phyloP scores from a whole-genome alignment of 2,329 filamentous ascomycete species.

The Calonectria montana region DNA sequence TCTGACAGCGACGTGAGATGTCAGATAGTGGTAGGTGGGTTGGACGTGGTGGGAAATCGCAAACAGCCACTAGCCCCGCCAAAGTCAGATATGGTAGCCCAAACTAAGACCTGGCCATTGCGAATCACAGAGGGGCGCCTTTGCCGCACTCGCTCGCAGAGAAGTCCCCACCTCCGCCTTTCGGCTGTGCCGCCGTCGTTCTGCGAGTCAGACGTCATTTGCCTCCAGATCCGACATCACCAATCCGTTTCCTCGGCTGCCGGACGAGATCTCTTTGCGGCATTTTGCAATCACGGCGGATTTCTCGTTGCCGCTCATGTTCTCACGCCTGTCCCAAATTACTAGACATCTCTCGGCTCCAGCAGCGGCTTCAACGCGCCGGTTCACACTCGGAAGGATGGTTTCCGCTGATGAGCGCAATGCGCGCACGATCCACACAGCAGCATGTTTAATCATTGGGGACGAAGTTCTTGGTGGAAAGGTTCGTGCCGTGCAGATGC shows the following conservation, averaged over 20 bases:
- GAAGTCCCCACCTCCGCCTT: conserved; percentile 21
- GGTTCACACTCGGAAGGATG: conserved; percentile 50
- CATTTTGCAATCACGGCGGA: conserved; percentile 1
- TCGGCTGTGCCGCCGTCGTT: conserved; percentile 17
- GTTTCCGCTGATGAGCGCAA: conserved; percentile 64
- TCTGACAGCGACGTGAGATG: not conserved
- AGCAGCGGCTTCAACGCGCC: conserved; percentile 48
- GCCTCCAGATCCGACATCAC: not conserved
- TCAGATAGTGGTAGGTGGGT: conserved; percentile 12
- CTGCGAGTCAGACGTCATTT: conserved; percentile 21
- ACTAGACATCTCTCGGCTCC: conserved; percentile 71
- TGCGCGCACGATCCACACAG: conserved; percentile 82
- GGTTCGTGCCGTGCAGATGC: conserved; percentile 58
- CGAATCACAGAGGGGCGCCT: not conserved
- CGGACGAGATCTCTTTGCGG: not conserved
- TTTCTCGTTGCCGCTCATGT: conserved; percentile 65
- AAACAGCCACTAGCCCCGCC: conserved; percentile 12
- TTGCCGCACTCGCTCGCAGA: not conserved
- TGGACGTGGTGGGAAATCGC: conserved; percentile 13
- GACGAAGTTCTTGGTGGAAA: conserved; percentile 97
- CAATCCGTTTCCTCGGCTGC: not conserved
- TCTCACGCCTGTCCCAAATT: conserved; percentile 79
- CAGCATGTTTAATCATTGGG: conserved; percentile 94
- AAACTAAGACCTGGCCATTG: not conserved
- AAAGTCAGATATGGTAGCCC: not conserved